Conservation (phyloP, 331 rosid species). For the Pyrus hybrid region DNA sequence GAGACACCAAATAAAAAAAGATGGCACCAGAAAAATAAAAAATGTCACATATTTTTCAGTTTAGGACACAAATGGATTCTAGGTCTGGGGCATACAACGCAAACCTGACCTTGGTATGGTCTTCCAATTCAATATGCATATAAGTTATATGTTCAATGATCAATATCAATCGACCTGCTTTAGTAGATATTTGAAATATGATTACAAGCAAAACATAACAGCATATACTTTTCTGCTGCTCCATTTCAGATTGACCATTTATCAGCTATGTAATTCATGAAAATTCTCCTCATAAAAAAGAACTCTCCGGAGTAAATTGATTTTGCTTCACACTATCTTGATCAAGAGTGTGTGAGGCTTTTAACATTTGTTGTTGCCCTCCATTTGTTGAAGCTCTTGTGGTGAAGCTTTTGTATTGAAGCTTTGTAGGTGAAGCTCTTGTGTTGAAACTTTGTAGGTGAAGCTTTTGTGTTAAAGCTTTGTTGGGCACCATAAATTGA, state of each 20-base stretch:
- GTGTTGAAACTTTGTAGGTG: too few relatives aligned
- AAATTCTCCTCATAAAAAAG: too few relatives aligned
- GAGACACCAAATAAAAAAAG: background rate
- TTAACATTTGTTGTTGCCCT: too few relatives aligned
- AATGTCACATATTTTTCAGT: background rate
- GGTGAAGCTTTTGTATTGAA: too few relatives aligned
- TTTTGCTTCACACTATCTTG: too few relatives aligned
- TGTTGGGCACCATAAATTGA: too few relatives aligned
- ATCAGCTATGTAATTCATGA: too few relatives aligned
- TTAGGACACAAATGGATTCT: background rate
- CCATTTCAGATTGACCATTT: background rate
- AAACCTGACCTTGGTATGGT: background rate
- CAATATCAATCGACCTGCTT: background rate
- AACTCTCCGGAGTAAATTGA: too few relatives aligned
- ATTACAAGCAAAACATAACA: background rate
- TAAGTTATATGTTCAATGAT: background rate
- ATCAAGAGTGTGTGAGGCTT: too few relatives aligned
- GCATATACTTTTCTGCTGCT: background rate
- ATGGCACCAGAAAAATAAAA: background rate
- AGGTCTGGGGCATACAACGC: background rate
- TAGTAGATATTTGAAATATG: background rate
- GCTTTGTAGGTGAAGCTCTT: too few relatives aligned
- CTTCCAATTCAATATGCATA: background rate
- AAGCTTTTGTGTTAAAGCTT: too few relatives aligned
- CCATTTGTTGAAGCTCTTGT: too few relatives aligned